Evolutionary conservation across 2,329 filamentous ascomycete genomes (phyloP), one percentile per base, ranked within the genome.

Genomic region (Fusarium vanettenii): DNA sequence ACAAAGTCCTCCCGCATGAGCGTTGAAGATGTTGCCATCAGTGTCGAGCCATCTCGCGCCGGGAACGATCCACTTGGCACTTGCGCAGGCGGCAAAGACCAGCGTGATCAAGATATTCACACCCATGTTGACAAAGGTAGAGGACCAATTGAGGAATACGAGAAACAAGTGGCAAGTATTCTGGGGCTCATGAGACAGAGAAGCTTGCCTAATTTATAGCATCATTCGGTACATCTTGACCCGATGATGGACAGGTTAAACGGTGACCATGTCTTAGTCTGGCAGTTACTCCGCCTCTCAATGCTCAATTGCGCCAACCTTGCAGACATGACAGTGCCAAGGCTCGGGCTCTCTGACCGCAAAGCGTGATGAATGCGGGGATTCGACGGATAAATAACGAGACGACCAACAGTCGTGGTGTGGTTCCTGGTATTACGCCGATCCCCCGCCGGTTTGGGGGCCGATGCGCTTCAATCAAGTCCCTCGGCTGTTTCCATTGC

Each of bases 41-140:
- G 88, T 92, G 72, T 91, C 90, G 20, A 82, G 85, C 90, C 90
- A 92, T 78, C 89, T 83, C 0, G 85, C 90, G 5, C 90, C 90
- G 0, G 90, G 90, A 4, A 91, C 89, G 57, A 92, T 92, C 81
- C 89, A 92, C 10, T 66, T 73, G n/a, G 76, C 77, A 3, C 67
- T 72, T 10, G 75, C 67, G 4, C 69, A 41, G 2, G 73, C 65
- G 9, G 73, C 78, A 13, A 78, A 43, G 7, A 66, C 45, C 8
- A 77, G 43, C 4, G 69, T 29, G 2, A 60, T 60, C 10, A 74
- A 20, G 2, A 68, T 22, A 8, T 59, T 64, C 43, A 63, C 64
- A 5, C 29, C 43, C 62, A 69, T 55, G 14, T 14, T 45, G 39
- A 14, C 0, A 0, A 25, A 16, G 22, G n/a, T 18, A 20, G 41